Evolutionary conservation across 225 moss, liverwort and hornwort genomes (phyloP).

Genomic region (Sphagnum tenellum): DNA sequence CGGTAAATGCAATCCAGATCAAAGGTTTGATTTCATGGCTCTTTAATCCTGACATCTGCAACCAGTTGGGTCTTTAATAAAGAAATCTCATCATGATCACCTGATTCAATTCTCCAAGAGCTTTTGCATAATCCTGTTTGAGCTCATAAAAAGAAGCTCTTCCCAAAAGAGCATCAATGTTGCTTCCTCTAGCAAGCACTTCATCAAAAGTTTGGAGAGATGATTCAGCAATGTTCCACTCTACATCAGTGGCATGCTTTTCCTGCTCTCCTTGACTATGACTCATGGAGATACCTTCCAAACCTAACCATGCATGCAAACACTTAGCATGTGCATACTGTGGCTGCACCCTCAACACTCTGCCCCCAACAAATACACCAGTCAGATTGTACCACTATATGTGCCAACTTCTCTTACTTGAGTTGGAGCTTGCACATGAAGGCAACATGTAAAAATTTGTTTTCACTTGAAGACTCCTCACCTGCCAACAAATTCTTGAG

Average conservation of each 20-base stretch:
- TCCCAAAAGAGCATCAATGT: conserved; percentile 61
- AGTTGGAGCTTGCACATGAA: no score
- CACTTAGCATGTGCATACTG: conserved; percentile 62
- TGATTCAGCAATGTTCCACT: conserved; percentile 32
- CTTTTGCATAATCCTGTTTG: conserved; percentile 39
- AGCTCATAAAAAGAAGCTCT: conserved; percentile 61
- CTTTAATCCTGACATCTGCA: no score
- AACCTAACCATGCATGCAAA: conserved; percentile 54
- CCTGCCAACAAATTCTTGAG: conserved; percentile 47
- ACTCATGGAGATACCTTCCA: conserved; percentile 11
- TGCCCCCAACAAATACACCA: conserved; percentile 14
- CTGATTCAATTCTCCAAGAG: conserved; percentile 60
- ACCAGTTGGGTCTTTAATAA: no score
- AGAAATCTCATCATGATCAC: conserved; percentile 10
- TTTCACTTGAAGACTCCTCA: conserved; percentile 1
- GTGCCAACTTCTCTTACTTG: no score
- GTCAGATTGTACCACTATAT: no score
- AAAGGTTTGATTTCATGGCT: no score
- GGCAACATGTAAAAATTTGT: no score
- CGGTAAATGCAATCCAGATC: no score
- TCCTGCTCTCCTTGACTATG: conserved; percentile 16
- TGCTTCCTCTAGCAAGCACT: conserved; percentile 49
- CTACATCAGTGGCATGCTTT: conserved; percentile 3
- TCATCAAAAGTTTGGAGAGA: conserved; percentile 43
- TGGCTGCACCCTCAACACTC: conserved; percentile 79